Base-by-base conservation (phyloP, 2,329 filamentous ascomycete genomes). In the Nakataea oryzae region DNA sequence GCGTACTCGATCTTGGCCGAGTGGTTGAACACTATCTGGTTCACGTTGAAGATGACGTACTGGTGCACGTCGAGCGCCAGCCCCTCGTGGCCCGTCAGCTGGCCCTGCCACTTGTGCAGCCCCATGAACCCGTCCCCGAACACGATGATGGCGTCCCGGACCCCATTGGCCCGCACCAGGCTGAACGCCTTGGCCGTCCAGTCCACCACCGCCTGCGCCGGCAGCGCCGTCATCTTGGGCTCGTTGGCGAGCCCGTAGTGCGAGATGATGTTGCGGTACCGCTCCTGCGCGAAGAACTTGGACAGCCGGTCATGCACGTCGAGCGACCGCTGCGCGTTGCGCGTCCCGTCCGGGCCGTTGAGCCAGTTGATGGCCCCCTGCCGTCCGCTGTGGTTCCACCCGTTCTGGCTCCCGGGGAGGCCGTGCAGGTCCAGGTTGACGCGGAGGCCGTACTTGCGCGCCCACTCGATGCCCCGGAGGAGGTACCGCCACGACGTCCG, bases 201-300 rank as follows among this genome's bases (percentile, higher is more conserved):
- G 60, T 81, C 75, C 4, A 95, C 77, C 0, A 99, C 93, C 5
- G 82, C 81, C 32, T 78, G 71, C 1, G 83, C 76, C 50, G 86
- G 76, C 29, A 99, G 79, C 57, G 81, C 81, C 63, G 88, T 86
- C 91, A 97, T 96, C 66, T 88, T 86, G 1, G 95, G 95, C 74
- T 99, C 95, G 76, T 99, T 99, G 71, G 86, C 91, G 1, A 99
- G 85, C 4, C 95, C 95, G 75, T 99, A 99, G 76, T 97, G 91
- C 17, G 89, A 85, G 65, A 99, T 81, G 67, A 99, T 83, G 72
- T 97, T 96, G 71, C 89, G 88, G 80, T 99, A 99, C 12, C 95
- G 88, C 58, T 89, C 85, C 71, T 97, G 95, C 0, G 93, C 86
- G 74, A 99, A 99, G 83, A 99, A 99, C 66, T 88, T 83, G 28